A percentile compares a stretch with the other conserved stretches of the same genome.
Evolutionary conservation across 495 filamentous ascomycete genomes (phyloP).

Genomic region (Articulospora tetracladia): DNA sequence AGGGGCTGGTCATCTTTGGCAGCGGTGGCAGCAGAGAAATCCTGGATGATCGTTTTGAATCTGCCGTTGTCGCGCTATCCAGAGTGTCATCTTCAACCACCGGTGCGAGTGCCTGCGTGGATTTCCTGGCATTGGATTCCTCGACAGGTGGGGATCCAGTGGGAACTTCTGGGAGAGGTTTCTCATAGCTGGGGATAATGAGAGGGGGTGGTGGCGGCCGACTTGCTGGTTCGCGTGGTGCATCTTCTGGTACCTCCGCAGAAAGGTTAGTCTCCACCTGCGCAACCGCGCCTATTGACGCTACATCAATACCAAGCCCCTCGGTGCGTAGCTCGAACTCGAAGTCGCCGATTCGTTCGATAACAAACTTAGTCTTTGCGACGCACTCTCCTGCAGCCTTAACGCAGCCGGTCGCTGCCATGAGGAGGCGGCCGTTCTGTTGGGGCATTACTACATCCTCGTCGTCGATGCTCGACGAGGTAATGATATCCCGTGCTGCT

Average conservation of each 20-base stretch:
- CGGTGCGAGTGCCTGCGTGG: constrained; percentile 24
- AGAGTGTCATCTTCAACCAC: constrained; percentile 9
- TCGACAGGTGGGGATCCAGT: constrained; percentile 11
- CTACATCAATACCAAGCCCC: constrained; percentile 43
- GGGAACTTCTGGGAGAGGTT: constrained; percentile 41
- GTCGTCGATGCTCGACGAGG: constrained; percentile 52
- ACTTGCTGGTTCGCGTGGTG: constrained; percentile 24
- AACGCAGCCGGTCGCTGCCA: constrained; percentile 85
- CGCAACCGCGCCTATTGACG: constrained; percentile 32
- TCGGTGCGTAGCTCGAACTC: constrained; percentile 61
- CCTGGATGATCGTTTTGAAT: constrained; percentile 19
- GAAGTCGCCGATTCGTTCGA: constrained; percentile 92
- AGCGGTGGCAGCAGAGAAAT: constrained; percentile 29
- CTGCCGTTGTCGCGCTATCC: constrained; percentile 11
- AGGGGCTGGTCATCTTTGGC: constrained; percentile 45
- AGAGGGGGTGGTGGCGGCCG: constrained; percentile 25
- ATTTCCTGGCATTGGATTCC: constrained; percentile 25
- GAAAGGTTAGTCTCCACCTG: neutral
- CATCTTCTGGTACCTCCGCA: neutral
- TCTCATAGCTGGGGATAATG: constrained; percentile 32
- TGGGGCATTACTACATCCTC: constrained; percentile 78
- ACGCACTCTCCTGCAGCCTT: constrained; percentile 88
- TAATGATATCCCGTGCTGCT: constrained; percentile 74
- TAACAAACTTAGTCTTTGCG: constrained; percentile 74
- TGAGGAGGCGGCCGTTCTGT: constrained; percentile 71